phyloP scores from a whole-genome alignment of 352 stramenopile genomes.

The Phytophthora parvispora region DNA sequence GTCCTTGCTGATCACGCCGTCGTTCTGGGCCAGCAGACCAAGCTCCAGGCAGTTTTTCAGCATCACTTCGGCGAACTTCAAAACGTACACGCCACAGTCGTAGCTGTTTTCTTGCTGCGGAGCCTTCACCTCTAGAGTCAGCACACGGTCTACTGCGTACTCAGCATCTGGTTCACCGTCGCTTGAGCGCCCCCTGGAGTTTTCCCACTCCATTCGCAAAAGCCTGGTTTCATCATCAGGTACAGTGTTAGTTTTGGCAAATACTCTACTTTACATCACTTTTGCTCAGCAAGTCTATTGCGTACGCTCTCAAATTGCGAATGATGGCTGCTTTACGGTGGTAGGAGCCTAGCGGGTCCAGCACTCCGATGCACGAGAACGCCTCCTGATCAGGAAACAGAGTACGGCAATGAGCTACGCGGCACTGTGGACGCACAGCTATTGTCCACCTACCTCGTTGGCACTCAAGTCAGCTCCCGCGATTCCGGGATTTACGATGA shows the following conservation, averaged over 20 bases:
- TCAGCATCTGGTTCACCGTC: constrained; percentile 16
- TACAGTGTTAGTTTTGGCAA: neutral
- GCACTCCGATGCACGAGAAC: constrained; percentile 65
- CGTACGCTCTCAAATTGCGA: constrained; percentile 68
- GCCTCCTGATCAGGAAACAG: constrained; percentile 35
- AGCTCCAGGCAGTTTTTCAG: constrained; percentile 49
- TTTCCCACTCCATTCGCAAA: constrained; percentile 66
- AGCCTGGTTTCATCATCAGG: constrained; percentile 37
- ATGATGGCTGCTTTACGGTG: constrained; percentile 69
- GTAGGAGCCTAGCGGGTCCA: constrained; percentile 81
- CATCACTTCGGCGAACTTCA: constrained; percentile 73
- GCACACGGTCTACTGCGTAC: constrained; percentile 51
- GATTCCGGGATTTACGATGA: constrained; percentile 77
- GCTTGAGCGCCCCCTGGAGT: constrained; percentile 17
- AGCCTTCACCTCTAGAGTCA: constrained; percentile 43
- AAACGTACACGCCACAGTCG: constrained; percentile 75
- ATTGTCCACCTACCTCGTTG: constrained; percentile 37
- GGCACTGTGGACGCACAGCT: neutral
- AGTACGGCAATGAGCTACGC: neutral
- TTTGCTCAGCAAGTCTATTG: too few species aligned
- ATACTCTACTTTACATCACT: too few species aligned
- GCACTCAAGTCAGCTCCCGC: constrained; percentile 37
- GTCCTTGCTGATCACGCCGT: constrained; percentile 45
- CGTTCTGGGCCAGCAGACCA: constrained; percentile 23
- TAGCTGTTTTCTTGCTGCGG: constrained; percentile 73